These are phyloP conservation scores for Rhynchospora pubera DNA, from an alignment of 176 grass and related monocot species.

Conservation along the genomic window DNA sequence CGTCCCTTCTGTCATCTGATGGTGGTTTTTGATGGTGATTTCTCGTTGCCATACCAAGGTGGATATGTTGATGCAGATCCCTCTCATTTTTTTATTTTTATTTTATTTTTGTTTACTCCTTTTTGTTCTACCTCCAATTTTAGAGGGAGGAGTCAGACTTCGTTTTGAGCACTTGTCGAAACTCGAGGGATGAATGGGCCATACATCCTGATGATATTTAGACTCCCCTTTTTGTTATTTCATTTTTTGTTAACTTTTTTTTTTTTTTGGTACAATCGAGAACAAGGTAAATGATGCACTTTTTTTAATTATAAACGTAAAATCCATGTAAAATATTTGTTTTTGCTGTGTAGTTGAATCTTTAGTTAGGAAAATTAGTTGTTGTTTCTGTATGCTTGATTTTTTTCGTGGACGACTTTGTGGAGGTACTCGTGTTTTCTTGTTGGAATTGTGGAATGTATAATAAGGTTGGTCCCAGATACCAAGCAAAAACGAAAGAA, in stretches of 20 bases:
- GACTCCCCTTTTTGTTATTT: slow-evolving; percentile 7
- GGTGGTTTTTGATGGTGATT: slow-evolving; percentile 4
- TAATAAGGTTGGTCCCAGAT: not conserved
- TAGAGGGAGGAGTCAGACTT: slow-evolving; percentile 13
- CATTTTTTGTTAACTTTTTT: not conserved
- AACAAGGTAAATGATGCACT: not conserved
- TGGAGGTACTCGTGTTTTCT: not conserved
- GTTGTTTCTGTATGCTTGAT: not conserved
- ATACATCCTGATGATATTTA: not conserved
- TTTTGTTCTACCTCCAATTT: slow-evolving; percentile 16
- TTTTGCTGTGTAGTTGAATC: slow-evolving; percentile 21
- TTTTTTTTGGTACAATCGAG: not conserved
- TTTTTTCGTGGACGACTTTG: not conserved
- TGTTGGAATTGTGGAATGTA: not conserved
- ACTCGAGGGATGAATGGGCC: not conserved
- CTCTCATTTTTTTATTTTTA: slow-evolving; percentile 6
- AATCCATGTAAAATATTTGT: slow-evolving; percentile 11
- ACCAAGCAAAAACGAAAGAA: not conserved
- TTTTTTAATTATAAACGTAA: slow-evolving; percentile 2
- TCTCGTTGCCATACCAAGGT: not conserved
- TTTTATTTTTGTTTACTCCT: not conserved
- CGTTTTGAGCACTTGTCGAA: not conserved
- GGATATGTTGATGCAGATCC: not conserved
- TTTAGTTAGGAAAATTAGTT: slow-evolving; percentile 10
- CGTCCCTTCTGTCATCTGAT: not conserved